Evolutionary conservation across 2,329 filamentous ascomycete species (phyloP), one percentile per base, ranked within the genome.

Genomic region (Ophiostoma australiae): DNA sequence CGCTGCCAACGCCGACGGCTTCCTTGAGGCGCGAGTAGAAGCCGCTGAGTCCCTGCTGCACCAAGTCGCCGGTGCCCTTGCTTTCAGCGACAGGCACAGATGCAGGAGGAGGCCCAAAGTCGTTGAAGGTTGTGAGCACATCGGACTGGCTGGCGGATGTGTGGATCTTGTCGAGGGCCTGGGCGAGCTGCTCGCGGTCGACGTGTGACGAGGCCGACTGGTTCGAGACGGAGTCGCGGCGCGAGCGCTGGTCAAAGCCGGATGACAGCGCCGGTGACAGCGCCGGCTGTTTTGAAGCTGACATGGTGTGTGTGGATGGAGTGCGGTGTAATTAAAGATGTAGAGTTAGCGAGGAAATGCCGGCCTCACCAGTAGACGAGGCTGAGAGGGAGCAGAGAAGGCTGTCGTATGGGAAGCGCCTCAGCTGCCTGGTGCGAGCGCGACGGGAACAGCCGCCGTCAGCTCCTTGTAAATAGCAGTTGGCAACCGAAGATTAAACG

Each of bases 81-180:
- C 84, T 87, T 76, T 97, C 93, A 33, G 84, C 80, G 17, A 83
- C 80, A 1, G 85, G 82, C 1, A 87, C 81, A 0, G 86, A 83
- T 6, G 72, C 15, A 0, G 91, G 89, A 5, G 90, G 89, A 0
- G 90, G 86, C 0, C 91, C 91, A 76, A 97, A 94, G 77, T 97
- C 94, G 80, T 96, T 96, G 81, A 98, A 98, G 10, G 93, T 96
- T 2, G 94, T 98, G 67, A 98, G 84, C 44, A 89, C 87, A 73
- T 91, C 91, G 44, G 91, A 91, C 78, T 92, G 91, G 77, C 91
- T 96, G n/a, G 94, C 93, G 6, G 91, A 89, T 69, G 85, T 93
- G 80, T 97, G 94, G 75, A 97, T 97, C 76, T 92, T 90, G 80
- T 97, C 91, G 73, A 97, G 87, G 23, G 90, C 87, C 73, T 92